Base-by-base conservation (phyloP, 805 yeast species). In the Zygosaccharomyces kombuchaensis region DNA sequence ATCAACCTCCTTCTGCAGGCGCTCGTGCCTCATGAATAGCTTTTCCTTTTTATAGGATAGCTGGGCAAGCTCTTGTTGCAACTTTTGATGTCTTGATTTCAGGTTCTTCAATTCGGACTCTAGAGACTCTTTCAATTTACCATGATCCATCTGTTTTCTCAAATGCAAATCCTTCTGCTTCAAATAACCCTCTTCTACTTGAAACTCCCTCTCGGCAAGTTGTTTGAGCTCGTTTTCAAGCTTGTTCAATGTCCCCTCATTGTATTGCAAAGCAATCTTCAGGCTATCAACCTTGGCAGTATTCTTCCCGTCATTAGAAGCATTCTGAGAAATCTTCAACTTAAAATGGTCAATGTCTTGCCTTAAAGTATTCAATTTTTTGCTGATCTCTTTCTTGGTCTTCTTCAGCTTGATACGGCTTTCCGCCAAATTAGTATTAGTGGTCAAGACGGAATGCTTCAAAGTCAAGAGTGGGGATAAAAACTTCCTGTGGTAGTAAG, bases 381-480 rank as follows among this genome's bases (percentile, higher is more conserved):
- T 82, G 43, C 77, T 68, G 56, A 80, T 72, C 47, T 82, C 88
- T 39, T 76, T 76, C 52, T 78, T 76, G 40, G 74, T 60, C 44
- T 78, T 78, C 60, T 80, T 82, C 53, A 81, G 55, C 45, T 75
- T 77, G n/a, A 68, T 56, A 54, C 77, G 76, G 52, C 81, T 87
- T 40, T 80, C 77, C 6, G 74, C 71, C 35, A 82, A 68, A 32
- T 78, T 77, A 19, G 77, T 76, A 51, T 79, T 78, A 0, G 87
- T 81, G 0, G 87, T 80, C 27, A 79, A 72, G 29, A 82, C 76
- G 16, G 85, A 79, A 54, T 80, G 82, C 53, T 82, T 78, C 32
- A 83, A 65, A 1, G 89, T 83, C 1, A 78, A 72, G 36, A 82
- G 66, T 0, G 90, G 88, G 1, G 86, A 73, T 21, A 72, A 59